phyloP scores from a whole-genome alignment of 2,329 filamentous ascomycete genomes.

The Pseudogymnoascus sp. region DNA sequence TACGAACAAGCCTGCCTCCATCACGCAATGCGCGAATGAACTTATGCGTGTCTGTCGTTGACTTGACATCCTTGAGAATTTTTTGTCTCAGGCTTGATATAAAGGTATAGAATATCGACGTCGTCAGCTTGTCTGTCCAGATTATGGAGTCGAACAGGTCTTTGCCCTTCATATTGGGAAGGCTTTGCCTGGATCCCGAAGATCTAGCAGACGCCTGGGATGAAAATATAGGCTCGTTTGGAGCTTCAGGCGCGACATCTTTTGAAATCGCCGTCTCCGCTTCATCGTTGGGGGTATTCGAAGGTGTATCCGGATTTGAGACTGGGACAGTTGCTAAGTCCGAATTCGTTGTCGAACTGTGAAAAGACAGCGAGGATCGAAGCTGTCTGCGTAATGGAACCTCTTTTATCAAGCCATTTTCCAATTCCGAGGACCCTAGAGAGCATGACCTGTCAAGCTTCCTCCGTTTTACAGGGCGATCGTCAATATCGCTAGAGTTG shows the following conservation, averaged over 20 bases:
- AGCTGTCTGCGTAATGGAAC: neutral
- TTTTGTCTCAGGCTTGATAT: constrained; percentile 59
- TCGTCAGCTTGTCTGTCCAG: constrained; percentile 59
- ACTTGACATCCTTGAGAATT: constrained; percentile 46
- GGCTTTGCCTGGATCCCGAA: constrained; percentile 16
- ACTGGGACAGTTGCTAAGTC: neutral
- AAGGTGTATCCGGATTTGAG: neutral
- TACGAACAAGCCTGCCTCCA: constrained; percentile 58
- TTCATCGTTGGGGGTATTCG: neutral
- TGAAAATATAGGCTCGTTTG: constrained; percentile 9
- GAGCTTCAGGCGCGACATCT: neutral
- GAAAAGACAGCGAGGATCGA: neutral
- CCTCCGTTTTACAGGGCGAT: constrained; percentile 27
- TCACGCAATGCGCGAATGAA: constrained; percentile 62
- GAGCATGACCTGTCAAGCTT: constrained; percentile 13
- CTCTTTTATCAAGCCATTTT: neutral
- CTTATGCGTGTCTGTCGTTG: constrained; percentile 57
- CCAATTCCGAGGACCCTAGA: neutral
- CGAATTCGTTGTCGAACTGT: neutral
- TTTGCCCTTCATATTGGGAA: constrained; percentile 60
- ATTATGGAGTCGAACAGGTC: constrained; percentile 65
- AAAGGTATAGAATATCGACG: constrained; percentile 65
- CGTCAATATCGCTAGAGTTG: constrained; percentile 28
- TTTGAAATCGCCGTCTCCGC: neutral
- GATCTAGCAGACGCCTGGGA: constrained; percentile 19